Conservation (phyloP, 2,329 filamentous ascomycete species). For the Colletotrichum sp. region DNA sequence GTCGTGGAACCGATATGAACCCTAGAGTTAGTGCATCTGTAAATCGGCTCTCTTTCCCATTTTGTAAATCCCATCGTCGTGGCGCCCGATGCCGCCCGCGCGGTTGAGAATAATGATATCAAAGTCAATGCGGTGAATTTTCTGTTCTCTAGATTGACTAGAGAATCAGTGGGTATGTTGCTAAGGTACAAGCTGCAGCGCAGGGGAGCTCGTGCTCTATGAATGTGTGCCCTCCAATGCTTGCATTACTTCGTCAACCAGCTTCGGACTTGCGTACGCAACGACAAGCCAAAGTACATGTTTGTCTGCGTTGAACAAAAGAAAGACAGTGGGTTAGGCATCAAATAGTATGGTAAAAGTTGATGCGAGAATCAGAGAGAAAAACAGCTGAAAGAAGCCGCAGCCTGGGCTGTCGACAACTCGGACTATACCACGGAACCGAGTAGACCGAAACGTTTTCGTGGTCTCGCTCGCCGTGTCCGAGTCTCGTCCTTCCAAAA, state of each 20-base stretch:
- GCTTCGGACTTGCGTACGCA: neutral
- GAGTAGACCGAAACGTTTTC: neutral
- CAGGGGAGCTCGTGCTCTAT: neutral
- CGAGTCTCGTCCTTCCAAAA: neutral
- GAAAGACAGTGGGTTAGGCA: neutral
- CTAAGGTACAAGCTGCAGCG: slow-evolving; percentile 11
- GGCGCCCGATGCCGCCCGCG: neutral
- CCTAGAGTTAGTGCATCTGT: neutral
- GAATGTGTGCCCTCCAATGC: neutral
- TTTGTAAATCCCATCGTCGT: neutral
- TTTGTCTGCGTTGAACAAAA: slow-evolving; percentile 1
- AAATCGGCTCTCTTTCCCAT: neutral
- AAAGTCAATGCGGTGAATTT: neutral
- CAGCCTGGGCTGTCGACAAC: neutral
- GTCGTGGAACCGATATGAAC: neutral
- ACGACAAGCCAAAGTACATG: neutral
- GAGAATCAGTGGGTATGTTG: slow-evolving; percentile 9
- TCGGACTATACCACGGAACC: neutral
- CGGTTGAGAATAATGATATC: neutral
- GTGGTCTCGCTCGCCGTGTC: neutral
- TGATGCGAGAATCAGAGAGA: slow-evolving; percentile 4
- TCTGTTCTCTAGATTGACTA: neutral
- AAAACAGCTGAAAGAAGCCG: neutral
- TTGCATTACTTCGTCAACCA: slow-evolving; percentile 6
- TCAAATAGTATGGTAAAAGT: slow-evolving; percentile 12